Conservation (phyloP, 2,329 filamentous ascomycete genomes). For the Colletotrichum sp. region DNA sequence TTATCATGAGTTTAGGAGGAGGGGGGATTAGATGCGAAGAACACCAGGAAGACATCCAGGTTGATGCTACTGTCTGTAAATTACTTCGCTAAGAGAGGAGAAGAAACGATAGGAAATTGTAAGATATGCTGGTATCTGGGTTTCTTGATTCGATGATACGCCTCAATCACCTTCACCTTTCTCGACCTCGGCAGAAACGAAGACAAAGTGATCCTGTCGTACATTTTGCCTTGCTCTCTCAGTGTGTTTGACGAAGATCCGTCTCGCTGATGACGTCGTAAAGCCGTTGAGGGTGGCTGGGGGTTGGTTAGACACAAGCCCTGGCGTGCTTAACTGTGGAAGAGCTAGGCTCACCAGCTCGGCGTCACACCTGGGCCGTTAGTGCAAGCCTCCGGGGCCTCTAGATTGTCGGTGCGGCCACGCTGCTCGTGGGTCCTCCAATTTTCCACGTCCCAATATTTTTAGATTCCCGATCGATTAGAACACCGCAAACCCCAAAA, state of each 20-base stretch:
- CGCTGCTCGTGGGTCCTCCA: neutral
- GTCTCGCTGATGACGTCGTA: neutral
- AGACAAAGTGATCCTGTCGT: neutral
- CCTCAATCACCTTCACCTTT: neutral
- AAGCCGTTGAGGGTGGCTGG: neutral
- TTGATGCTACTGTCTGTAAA: neutral
- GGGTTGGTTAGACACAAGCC: neutral
- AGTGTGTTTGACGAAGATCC: neutral
- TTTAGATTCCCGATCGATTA: neutral
- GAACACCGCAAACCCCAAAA: neutral
- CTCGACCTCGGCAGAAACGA: neutral
- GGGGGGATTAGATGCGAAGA: neutral
- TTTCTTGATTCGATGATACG: neutral
- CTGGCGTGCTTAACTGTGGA: neutral
- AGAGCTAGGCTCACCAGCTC: neutral
- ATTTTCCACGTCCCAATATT: neutral
- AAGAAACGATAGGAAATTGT: neutral
- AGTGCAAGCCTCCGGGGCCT: neutral
- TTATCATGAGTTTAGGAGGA: neutral
- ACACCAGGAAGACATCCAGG: neutral
- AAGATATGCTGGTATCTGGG: neutral
- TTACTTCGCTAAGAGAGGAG: neutral
- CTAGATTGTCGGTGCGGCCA: neutral
- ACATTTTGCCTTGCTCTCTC: neutral
- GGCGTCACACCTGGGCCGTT: neutral